Conservation (phyloP, 2,329 filamentous ascomycete species). For the Venturiaceae sp. region DNA sequence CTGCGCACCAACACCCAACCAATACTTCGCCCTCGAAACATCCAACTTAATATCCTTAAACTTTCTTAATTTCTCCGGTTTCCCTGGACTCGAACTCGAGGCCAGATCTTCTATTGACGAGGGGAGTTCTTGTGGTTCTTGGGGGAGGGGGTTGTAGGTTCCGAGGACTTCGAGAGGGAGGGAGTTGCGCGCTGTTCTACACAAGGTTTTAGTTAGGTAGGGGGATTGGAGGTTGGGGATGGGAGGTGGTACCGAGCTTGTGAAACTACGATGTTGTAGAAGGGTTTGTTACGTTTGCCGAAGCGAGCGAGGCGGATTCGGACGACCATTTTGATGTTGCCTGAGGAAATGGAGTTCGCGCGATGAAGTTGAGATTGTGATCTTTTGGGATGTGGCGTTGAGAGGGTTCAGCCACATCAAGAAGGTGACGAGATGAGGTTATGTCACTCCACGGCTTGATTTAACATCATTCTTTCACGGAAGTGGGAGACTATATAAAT, state of each 20-base stretch:
- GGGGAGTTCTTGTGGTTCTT: constrained; percentile 18
- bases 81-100: constrained; percentile 12
- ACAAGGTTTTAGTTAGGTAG: not conserved
- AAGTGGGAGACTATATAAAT: not conserved
- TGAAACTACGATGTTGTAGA: constrained; percentile 96
- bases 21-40: constrained; percentile 73
- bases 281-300: constrained; percentile 74
- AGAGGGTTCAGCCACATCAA: too few relatives aligned
- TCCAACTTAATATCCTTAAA: constrained; percentile 93
- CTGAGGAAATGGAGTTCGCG: not conserved
- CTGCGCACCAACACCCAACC: constrained; percentile 94
- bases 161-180: constrained; percentile 86
- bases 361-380: not conserved
- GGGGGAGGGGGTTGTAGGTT: constrained; percentile 53
- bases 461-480: not conserved
- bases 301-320: constrained; percentile 92
- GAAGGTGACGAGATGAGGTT: not conserved
- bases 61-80: constrained; percentile 45
- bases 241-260: constrained; percentile 64
- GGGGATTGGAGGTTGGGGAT: not conserved
- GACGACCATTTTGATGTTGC: constrained; percentile 64
- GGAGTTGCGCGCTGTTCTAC: constrained; percentile 73
- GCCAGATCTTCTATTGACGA: not conserved
- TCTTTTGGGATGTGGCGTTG: not conserved
- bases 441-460: not conserved